Conservation (phyloP, 2,329 filamentous ascomycete species). For the Fusarium devonianum region DNA sequence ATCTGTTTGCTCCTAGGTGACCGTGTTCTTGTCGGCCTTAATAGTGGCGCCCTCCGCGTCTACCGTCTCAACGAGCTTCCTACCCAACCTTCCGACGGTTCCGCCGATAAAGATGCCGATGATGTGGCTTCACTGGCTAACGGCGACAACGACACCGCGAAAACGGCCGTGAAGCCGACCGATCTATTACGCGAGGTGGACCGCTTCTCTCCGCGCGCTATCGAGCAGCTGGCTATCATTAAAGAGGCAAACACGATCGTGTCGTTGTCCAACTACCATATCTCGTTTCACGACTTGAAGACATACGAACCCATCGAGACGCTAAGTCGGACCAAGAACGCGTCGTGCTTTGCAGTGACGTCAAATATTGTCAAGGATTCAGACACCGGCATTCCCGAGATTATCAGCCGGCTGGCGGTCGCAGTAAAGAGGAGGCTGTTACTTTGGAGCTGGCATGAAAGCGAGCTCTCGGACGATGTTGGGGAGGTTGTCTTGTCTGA, state of each 20-base stretch:
- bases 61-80: conserved; percentile 83
- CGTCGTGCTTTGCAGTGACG: conserved; percentile 88
- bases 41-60: conserved; percentile 85
- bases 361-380: conserved; percentile 94
- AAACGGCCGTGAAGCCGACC: conserved; percentile 62
- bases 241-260: conserved; percentile 94
- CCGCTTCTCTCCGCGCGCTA: conserved; percentile 86
- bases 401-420: conserved; percentile 90
- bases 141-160: conserved; percentile 42
- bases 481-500: conserved; percentile 82
- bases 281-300: conserved; percentile 89
- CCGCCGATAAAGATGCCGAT: conserved; percentile 41
- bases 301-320: conserved; percentile 83
- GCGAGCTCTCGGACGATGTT: conserved; percentile 79
- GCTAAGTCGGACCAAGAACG: conserved; percentile 83
- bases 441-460: conserved; percentile 95
- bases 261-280: conserved; percentile 86
- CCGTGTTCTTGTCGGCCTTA: conserved; percentile 88
- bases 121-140: conserved; percentile 42
- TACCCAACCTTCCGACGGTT: conserved; percentile 47
- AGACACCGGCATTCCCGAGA: conserved; percentile 86
- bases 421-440: conserved; percentile 90
- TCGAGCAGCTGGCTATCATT: conserved; percentile 94
- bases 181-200: conserved; percentile 92
- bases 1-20: conserved; percentile 66